Conservation (phyloP, 2,329 filamentous ascomycete species). For the Blastomyces gilchristii region DNA sequence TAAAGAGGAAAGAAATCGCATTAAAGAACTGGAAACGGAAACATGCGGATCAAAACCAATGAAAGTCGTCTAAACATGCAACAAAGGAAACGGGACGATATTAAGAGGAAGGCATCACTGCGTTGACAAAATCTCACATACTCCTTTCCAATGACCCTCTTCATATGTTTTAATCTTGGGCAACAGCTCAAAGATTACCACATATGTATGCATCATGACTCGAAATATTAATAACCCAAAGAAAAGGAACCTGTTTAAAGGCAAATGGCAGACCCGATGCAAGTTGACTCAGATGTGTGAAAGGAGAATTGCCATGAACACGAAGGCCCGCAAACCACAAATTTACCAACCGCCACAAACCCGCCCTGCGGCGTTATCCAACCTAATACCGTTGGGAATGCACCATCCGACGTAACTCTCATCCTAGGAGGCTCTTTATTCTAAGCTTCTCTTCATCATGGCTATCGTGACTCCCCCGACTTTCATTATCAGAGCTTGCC, state of each 20-base stretch:
- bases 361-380: neutral
- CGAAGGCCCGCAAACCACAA: neutral
- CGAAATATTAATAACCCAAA: neutral
- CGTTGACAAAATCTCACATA: constrained; percentile 1
- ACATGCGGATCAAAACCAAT: constrained; percentile 7
- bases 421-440: constrained; percentile 14
- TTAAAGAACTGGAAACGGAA: constrained; percentile 17
- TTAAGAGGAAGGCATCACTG: neutral
- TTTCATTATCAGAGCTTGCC: constrained; percentile 10
- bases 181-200: neutral
- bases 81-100: constrained; percentile 5
- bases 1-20: neutral
- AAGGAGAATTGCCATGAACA: neutral
- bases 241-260: neutral
- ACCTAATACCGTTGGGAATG: neutral
- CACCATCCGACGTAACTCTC: neutral
- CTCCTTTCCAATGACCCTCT: neutral
- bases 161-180: constrained; percentile 5
- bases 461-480: constrained; percentile 14
- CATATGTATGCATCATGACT: constrained; percentile 1
- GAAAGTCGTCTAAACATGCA: constrained; percentile 4
- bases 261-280: constrained; percentile 7
- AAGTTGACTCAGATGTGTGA: constrained; percentile 1
- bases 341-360: neutral
- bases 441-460: constrained; percentile 17